Percentiles rank a stretch among this genome's conserved stretches.
phyloP scores from a whole-genome alignment of 225 moss, liverwort and hornwort genomes.

The Thuidium tamariscinum region DNA sequence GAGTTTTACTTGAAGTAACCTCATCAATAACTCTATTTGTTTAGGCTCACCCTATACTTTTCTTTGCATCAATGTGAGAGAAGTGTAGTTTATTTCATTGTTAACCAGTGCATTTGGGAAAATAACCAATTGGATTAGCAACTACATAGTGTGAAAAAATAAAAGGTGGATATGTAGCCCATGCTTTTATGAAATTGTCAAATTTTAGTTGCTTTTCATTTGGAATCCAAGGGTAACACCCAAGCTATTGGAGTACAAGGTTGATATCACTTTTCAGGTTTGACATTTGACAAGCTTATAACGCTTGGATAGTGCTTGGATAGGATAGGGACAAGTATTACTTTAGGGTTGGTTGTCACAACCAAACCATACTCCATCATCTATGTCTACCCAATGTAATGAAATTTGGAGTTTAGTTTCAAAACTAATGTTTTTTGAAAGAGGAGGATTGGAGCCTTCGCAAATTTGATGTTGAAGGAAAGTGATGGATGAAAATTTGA shows the following conservation, averaged over 20 bases:
- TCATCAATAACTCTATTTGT: neutral
- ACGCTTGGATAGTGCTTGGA: neutral
- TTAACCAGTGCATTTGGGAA: neutral
- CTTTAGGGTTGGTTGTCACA: fast-evolving
- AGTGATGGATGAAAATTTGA: neutral
- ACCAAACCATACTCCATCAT: neutral
- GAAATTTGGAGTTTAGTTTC: neutral
- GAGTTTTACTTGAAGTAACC: neutral
- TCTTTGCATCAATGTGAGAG: neutral
- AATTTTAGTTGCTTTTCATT: neutral
- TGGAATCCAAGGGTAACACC: neutral
- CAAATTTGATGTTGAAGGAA: neutral
- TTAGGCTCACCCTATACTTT: neutral
- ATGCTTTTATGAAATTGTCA: neutral
- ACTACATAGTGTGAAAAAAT: neutral
- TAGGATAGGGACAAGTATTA: fast-evolving
- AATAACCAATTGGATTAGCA: neutral
- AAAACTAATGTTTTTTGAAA: neutral
- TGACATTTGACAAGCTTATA: fast-evolving
- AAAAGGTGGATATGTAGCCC: neutral
- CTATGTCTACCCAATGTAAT: neutral
- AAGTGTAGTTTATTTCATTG: too few species aligned
- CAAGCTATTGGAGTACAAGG: fast-evolving
- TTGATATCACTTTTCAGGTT: neutral
- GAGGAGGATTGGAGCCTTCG: neutral